Conservation (phyloP, 75 land plant genomes). For the Azolla pinnata region DNA sequence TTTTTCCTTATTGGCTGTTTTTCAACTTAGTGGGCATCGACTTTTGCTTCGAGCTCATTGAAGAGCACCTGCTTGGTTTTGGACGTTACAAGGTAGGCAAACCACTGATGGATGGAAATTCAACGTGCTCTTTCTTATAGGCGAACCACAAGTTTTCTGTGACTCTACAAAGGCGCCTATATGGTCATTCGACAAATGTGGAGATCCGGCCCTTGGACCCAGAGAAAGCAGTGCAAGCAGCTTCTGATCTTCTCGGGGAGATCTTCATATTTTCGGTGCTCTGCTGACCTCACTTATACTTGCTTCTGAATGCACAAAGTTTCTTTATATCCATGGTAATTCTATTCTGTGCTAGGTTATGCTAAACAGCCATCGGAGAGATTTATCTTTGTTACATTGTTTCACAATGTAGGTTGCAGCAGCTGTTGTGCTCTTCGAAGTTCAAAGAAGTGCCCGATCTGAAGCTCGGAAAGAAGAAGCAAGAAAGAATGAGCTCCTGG, state of each 20-base stretch:
- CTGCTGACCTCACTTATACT: conserved; percentile 3
- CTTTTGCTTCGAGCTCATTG: no score
- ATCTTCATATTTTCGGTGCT: conserved; percentile 63
- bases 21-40: no score
- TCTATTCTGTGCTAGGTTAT: no score
- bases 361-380: background rate
- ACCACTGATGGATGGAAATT: background rate
- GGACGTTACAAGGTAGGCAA: no score
- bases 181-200: conserved; percentile 77
- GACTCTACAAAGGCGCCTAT: conserved; percentile 67
- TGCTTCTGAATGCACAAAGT: no score
- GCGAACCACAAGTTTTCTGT: conserved; percentile 61
- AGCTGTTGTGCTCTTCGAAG: conserved; percentile 66
- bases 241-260: conserved; percentile 77
- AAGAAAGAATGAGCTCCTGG: conserved; percentile 60
- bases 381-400: background rate
- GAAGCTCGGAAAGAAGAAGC: conserved; percentile 81
- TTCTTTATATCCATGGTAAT: no score
- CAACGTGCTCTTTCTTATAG: conserved; percentile 23
- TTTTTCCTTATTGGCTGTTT: no score
- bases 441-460: conserved; percentile 69
- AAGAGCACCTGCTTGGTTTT: no score
- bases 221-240: conserved; percentile 89
- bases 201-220: conserved; percentile 69
- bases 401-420: conserved; percentile 66